Percentiles rank a stretch among this genome's conserved stretches.
These are phyloP conservation scores for Gillenia trifoliata DNA, from an alignment of 306 rosid genomes.

Conservation along the genomic window DNA sequence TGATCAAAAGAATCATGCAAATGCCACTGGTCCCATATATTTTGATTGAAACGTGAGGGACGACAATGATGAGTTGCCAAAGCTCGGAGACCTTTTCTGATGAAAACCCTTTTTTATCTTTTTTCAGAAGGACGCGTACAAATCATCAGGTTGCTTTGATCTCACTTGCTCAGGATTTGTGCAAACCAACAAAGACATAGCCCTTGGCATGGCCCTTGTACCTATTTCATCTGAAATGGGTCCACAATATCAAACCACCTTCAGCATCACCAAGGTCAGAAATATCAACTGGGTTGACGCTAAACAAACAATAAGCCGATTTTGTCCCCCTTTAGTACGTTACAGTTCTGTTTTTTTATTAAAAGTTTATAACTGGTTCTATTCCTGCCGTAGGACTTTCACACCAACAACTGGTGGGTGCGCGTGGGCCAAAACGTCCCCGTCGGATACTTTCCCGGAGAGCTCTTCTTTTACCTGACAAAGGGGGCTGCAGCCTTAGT, in stretches of 20 bases:
- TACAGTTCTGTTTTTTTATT: neutral
- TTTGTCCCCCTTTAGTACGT: neutral
- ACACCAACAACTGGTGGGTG: conserved; percentile 58
- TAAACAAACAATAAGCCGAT: neutral
- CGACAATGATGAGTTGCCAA: neutral
- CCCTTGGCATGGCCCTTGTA: conserved; percentile 34
- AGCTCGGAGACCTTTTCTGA: neutral
- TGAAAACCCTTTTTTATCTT: neutral
- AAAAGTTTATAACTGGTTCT: neutral
- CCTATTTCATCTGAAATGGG: conserved; percentile 28
- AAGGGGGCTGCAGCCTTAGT: conserved; percentile 44
- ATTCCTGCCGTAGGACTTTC: conserved; percentile 22
- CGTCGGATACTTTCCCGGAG: conserved; percentile 50
- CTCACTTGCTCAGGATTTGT: conserved; percentile 59
- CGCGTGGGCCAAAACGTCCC: neutral
- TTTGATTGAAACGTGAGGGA: neutral
- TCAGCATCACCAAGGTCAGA: conserved; percentile 41
- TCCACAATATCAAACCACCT: conserved; percentile 24
- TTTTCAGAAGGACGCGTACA: conserved; percentile 46
- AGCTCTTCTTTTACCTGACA: conserved; percentile 16
- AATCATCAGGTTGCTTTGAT: conserved; percentile 66
- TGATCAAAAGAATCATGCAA: neutral
- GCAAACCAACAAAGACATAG: conserved; percentile 31
- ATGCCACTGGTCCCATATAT: neutral
- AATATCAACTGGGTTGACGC: neutral